These are phyloP conservation scores for Friedmanniomyces endolithicus DNA, from an alignment of 495 filamentous ascomycete genomes.

Conservation along the genomic window DNA sequence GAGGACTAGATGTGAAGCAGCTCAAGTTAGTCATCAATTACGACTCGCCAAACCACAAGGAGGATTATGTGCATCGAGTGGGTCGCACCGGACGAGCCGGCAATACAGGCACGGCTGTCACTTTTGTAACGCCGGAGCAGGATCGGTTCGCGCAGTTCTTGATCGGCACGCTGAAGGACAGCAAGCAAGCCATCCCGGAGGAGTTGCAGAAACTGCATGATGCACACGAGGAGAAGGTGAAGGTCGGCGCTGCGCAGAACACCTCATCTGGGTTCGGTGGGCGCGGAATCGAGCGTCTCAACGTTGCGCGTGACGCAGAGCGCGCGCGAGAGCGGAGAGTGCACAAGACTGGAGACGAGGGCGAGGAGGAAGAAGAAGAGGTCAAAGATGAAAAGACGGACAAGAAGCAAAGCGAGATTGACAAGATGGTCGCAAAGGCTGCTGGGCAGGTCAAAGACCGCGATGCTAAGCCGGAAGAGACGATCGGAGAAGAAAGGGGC, in stretches of 20 bases:
- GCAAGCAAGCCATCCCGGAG: constrained; percentile 69
- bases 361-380: constrained; percentile 66
- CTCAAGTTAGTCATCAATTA: constrained; percentile 95
- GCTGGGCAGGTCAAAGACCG: constrained; percentile 11
- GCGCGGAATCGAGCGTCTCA: constrained; percentile 81
- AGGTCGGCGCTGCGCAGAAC: constrained; percentile 78
- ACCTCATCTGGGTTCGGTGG: constrained; percentile 78
- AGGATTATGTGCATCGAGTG: constrained; percentile 95
- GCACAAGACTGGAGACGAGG: constrained; percentile 81
- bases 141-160: constrained; percentile 84
- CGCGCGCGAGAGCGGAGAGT: constrained; percentile 73
- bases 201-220: constrained; percentile 52
- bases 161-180: constrained; percentile 85
- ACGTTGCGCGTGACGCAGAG: constrained; percentile 78
- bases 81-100: constrained; percentile 92
- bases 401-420: constrained; percentile 29
- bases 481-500: constrained; percentile 29
- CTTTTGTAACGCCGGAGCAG: constrained; percentile 83
- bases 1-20: constrained; percentile 93
- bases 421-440: constrained; percentile 54
- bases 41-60: constrained; percentile 89
- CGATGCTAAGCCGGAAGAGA: constrained; percentile 39
- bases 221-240: constrained; percentile 75
- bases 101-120: constrained; percentile 87
- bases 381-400: constrained; percentile 41